Conservation (phyloP, 371 early-diverging fungal species). For the Mucor plumbeus region DNA sequence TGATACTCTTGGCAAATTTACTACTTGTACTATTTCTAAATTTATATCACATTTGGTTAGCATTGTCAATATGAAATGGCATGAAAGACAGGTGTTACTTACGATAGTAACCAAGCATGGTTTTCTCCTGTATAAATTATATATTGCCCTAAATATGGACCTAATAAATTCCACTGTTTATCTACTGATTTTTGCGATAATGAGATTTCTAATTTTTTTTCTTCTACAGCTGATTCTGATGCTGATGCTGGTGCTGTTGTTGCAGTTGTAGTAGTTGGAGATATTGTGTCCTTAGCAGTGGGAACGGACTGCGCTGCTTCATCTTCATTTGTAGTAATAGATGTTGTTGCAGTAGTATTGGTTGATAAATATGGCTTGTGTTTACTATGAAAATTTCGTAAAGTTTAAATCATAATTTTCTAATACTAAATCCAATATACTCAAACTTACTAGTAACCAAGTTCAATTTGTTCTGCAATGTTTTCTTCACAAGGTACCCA, state of each 20-base stretch:
- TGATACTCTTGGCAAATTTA: conserved; percentile 77
- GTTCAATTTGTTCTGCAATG: conserved; percentile 79
- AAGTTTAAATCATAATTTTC: not conserved
- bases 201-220: conserved; percentile 40
- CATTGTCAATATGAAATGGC: too few species aligned
- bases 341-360: conserved; percentile 16
- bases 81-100: conserved; percentile 20
- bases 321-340: not conserved
- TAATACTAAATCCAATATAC: not conserved
- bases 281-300: not conserved
- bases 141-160: conserved; percentile 79
- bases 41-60: too few species aligned
- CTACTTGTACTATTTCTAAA: conserved; percentile 51
- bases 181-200: conserved; percentile 42
- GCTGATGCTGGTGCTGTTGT: not conserved
- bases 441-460: conserved; percentile 70
- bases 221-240: conserved; percentile 34
- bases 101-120: conserved; percentile 73
- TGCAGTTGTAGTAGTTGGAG: conserved; percentile 5
- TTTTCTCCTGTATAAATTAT: conserved; percentile 69
- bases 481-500: conserved; percentile 84
- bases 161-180: conserved; percentile 74
- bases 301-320: not conserved
- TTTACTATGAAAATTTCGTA: conserved; percentile 38
- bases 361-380: conserved; percentile 60